A percentile compares a stretch with the other conserved stretches of the same genome.
Evolutionary conservation across 768 basidiomycete species (phyloP).

Genomic region (Russula earlei): DNA sequence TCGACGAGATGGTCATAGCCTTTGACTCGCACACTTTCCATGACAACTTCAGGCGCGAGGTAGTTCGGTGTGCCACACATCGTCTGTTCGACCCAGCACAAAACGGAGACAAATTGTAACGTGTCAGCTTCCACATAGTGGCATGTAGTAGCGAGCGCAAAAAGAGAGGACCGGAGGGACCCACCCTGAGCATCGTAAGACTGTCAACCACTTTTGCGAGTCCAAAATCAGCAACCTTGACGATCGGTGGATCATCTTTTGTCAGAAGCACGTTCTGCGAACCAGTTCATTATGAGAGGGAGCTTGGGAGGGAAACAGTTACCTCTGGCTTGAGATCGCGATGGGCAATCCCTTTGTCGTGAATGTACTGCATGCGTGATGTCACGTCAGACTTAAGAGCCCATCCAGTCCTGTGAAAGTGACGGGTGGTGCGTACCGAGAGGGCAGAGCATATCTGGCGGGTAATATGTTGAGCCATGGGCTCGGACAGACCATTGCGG

Average conservation of each 20-base stretch:
- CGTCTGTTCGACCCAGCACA: conserved; percentile 40
- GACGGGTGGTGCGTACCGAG: conserved; percentile 35
- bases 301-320: not conserved
- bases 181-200: conserved; percentile 63
- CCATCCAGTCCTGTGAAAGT: too few species aligned
- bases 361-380: conserved; percentile 44
- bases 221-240: conserved; percentile 95
- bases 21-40: conserved; percentile 40
- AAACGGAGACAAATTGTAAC: not conserved
- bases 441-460: conserved; percentile 78
- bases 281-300: not conserved
- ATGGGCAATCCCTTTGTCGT: conserved; percentile 72
- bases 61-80: conserved; percentile 97
- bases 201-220: conserved; percentile 87
- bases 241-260: conserved; percentile 48
- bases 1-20: conserved; percentile 90
- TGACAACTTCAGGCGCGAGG: conserved; percentile 87
- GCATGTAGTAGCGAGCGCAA: too few species aligned
- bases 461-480: conserved; percentile 56
- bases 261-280: conserved; percentile 85
- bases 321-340: conserved; percentile 91
- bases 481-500: conserved; percentile 46
- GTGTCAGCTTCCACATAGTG: not conserved
- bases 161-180: conserved; percentile 20
- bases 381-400: not conserved